These are phyloP conservation scores for Parastagonospora nodorum DNA, from an alignment of 2,329 filamentous ascomycete genomes.

Conservation along the genomic window DNA sequence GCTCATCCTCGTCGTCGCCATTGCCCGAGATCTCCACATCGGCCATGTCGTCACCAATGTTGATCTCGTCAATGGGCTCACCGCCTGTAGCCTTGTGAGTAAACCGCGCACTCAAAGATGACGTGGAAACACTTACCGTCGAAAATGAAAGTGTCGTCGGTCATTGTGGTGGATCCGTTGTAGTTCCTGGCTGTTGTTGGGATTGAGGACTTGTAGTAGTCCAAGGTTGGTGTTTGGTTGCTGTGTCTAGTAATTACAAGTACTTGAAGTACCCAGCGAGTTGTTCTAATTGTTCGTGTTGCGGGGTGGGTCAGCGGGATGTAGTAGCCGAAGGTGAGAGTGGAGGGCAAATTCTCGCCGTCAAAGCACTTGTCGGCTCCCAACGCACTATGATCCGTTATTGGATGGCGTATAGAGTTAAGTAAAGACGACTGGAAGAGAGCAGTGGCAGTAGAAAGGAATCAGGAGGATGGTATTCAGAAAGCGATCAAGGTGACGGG, in stretches of 20 bases:
- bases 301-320: not conserved
- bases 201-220: conserved; percentile 1
- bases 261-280: not conserved
- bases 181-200: not conserved
- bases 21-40: conserved; percentile 9
- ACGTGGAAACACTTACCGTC: conserved; percentile 12
- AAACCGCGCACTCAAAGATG: not conserved
- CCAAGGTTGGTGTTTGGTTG: not conserved
- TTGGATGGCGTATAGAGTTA: not conserved
- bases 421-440: not conserved
- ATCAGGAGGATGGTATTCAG: too few relatives aligned
- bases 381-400: not conserved
- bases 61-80: conserved; percentile 7
- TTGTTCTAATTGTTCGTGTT: not conserved
- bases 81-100: conserved; percentile 13
- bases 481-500: too few relatives aligned
- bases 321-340: conserved; percentile 9
- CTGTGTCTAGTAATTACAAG: not conserved
- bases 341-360: not conserved
- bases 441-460: too few relatives aligned
- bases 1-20: conserved; percentile 10
- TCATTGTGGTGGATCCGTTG: conserved; percentile 13
- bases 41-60: conserved; percentile 5
- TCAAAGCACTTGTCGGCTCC: not conserved
- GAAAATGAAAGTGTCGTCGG: conserved; percentile 15